Base-by-base conservation (phyloP, 1,284 basidiomycete genomes). In the Leccinum pachyderme region DNA sequence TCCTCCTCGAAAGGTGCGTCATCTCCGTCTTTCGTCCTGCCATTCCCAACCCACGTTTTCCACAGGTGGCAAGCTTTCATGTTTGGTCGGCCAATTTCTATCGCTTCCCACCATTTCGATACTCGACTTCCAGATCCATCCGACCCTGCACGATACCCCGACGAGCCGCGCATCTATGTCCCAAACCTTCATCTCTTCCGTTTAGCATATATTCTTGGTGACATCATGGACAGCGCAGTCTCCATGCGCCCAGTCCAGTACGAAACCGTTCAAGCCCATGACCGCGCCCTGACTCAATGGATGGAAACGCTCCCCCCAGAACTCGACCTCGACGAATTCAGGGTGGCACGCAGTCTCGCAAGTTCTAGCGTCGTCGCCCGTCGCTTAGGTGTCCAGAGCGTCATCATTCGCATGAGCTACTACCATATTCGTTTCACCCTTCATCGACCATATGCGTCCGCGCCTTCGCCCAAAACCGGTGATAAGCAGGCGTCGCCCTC, bases 401-500 rank as follows among this genome's bases (percentile, higher is more conserved):
- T 90, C 49, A 86, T 89, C 66, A 81, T 89, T 60, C 82, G 86
- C 54, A 83, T 83, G 8, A 83, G 84, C 49, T 89, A 83, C 70
- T 82, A 86, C 63, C 88, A 91, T 70, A 88, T 91, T 61, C 86
- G 89, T 47, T 90, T 91, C 68, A 87, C 87, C 25, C 80, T 91
- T 47, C 89, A 91, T 67, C 78, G 89, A 18, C 89, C 89, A 7
- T 90, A 87, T 64, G 86, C 84, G n/a, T 80, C 75, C 57, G 69
- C 72, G 7, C 59, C 59, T 3, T 61, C 61, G 8, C 49, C 52
- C 29, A 72, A 66, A 39, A 27, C 18, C 24, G 41, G 53, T 43
- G 55, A 66, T 55, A 62, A 66, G 52, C 60, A 64, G 11, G 9
- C 53, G n/a, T 55, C 61, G 51, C 58, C 71, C 22, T 73, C 75